phyloP scores from a whole-genome alignment of 2,329 filamentous ascomycete genomes.

The Cryphonectria parasitica region DNA sequence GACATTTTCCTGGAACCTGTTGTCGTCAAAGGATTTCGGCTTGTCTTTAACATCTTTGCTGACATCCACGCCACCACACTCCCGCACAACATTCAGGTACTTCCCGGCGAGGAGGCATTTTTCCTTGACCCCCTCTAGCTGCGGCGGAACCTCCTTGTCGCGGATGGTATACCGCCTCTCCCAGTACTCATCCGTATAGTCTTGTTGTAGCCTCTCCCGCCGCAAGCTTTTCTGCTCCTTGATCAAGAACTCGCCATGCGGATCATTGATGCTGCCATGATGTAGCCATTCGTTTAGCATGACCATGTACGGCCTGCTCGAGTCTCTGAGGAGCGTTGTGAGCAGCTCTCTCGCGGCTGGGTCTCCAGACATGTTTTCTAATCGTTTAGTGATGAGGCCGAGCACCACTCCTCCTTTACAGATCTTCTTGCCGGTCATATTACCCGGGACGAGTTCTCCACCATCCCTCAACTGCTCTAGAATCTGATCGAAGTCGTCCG shows the following conservation, averaged over 20 bases:
- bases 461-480: slow-evolving; percentile 87
- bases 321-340: slow-evolving; percentile 80
- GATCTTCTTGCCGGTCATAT: slow-evolving; percentile 84
- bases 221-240: slow-evolving; percentile 96
- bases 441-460: slow-evolving; percentile 76
- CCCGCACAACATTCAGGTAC: slow-evolving; percentile 95
- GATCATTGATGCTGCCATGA: slow-evolving; percentile 91
- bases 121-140: slow-evolving; percentile 87
- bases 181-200: slow-evolving; percentile 99
- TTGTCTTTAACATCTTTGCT: slow-evolving; percentile 86
- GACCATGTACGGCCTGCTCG: slow-evolving; percentile 91
- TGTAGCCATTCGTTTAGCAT: slow-evolving; percentile 99
- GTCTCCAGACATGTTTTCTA: slow-evolving; percentile 91
- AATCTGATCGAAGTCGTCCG: slow-evolving; percentile 89
- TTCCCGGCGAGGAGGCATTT: slow-evolving; percentile 96
- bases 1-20: slow-evolving; percentile 91
- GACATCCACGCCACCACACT: slow-evolving; percentile 94
- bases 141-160: slow-evolving; percentile 87
- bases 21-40: slow-evolving; percentile 91
- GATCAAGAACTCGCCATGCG: slow-evolving; percentile 90
- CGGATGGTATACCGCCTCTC: slow-evolving; percentile 95
- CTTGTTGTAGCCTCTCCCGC: slow-evolving; percentile 86
- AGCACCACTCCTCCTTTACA: slow-evolving; percentile 98
- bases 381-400: slow-evolving; percentile 78
- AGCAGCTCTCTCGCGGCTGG: slow-evolving; percentile 83